Base-by-base conservation (phyloP, 164 flowering plant species). In the Liriodendron chinense region DNA sequence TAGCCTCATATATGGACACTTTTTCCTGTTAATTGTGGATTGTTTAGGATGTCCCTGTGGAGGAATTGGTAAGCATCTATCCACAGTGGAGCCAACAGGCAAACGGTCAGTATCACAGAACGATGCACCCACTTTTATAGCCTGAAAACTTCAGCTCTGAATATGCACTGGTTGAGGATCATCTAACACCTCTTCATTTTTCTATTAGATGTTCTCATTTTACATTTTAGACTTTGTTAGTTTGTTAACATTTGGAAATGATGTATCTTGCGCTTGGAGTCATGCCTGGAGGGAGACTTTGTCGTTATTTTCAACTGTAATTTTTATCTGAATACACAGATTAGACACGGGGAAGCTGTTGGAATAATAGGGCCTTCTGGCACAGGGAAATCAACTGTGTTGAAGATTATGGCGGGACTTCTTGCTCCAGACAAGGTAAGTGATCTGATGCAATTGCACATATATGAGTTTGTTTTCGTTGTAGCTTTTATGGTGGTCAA, bases 321-420 rank as follows among this genome's bases (percentile, higher is more conserved):
- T 77, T 49, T 34, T n/a, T 22, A n/a, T 62, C 16, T 26, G 21
- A 28, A 24, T 56, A 26, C 78, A 69, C 83, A 96, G 99, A 94
- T 96, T 80, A 89, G 94, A 82, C 87, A 90, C 81, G 99, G 98
- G 59, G 99, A 96, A 83, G 98, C 99, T 76, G 95, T 96, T 80
- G 99, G 99, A 74, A 93, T 96, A 59, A 91, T 96, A 86, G 99
- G 98, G 61, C 99, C 99, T 75, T 96, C 99, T 82, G 99, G 99
- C 47, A 94, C 98, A 56, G 99, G 99, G 56, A 96, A 96, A 81
- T 96, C 99, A 62, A 94, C 98, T 20, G 81, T 94, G 25, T 75
- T 96, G 75, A 96, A 93, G 82, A 90, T 96, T 78, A 91, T 96
- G 56, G 97, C 99, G 7, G 99, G 99, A 47, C 98, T 96, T 84